Conservation (phyloP, 2,329 filamentous ascomycete genomes). For the Eutypa lata region DNA sequence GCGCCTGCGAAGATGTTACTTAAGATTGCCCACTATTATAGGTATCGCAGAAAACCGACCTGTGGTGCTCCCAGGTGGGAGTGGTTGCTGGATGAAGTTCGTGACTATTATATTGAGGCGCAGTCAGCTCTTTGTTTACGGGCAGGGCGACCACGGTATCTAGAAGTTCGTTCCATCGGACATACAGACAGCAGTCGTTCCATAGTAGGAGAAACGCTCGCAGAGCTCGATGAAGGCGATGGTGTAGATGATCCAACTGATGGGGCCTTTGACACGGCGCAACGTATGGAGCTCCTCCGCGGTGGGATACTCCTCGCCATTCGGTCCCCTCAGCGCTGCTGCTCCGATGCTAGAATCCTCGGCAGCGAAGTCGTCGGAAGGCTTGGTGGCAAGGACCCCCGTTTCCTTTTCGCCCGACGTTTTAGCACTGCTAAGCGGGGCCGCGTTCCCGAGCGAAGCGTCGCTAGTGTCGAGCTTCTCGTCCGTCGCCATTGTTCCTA, state of each 20-base stretch:
- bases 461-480: constrained; percentile 13
- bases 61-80: constrained; percentile 45
- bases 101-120: constrained; percentile 37
- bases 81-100: constrained; percentile 61
- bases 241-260: constrained; percentile 54
- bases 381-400: constrained; percentile 2
- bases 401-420: not conserved
- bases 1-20: too few species aligned
- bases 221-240: constrained; percentile 63
- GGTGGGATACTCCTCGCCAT: constrained; percentile 44
- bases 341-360: too few species aligned
- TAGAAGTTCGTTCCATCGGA: constrained; percentile 8
- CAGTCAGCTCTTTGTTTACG: constrained; percentile 2
- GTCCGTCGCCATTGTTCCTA: constrained; percentile 15
- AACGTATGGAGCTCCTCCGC: constrained; percentile 51
- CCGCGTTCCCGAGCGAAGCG: constrained; percentile 6
- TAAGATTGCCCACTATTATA: too few species aligned
- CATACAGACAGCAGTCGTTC: constrained; percentile 57
- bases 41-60: too few species aligned
- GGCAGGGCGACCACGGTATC: too few species aligned
- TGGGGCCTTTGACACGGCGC: constrained; percentile 49
- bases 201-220: constrained; percentile 65
- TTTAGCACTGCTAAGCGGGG: constrained; percentile 8
- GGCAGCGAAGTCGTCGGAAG: constrained; percentile 9
- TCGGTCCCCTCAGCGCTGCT: constrained; percentile 22